Evolutionary conservation across 148 eudicot genomes (phyloP).

Genomic region (Vaccinium darrowii): DNA sequence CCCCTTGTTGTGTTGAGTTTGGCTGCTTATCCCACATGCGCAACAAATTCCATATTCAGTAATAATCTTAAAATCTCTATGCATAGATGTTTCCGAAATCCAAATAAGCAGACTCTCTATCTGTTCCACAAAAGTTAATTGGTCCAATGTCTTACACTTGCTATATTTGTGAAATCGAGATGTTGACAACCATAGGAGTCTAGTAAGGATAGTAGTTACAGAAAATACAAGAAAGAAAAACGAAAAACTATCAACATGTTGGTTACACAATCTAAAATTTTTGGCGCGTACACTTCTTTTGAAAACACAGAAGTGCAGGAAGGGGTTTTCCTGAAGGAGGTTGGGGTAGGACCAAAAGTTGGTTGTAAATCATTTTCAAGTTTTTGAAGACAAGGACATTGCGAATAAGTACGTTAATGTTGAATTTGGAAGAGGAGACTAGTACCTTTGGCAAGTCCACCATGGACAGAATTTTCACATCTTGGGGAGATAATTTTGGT

Average conservation of each 20-base stretch:
- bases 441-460: slow-evolving; percentile 26
- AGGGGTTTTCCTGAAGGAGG: not conserved
- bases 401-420: not conserved
- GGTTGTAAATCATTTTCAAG: not conserved
- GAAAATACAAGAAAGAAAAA: not conserved
- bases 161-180: not conserved
- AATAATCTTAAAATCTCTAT: not conserved
- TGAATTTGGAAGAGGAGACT: not conserved
- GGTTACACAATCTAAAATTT: no score
- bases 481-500: slow-evolving; percentile 25
- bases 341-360: not conserved
- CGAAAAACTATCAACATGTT: no score
- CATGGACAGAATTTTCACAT: slow-evolving; percentile 25
- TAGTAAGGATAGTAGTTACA: not conserved
- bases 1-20: slow-evolving; percentile 36
- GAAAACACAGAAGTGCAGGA: no score
- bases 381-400: not conserved
- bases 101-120: not conserved
- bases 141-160: not conserved
- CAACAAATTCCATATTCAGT: not conserved
- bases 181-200: not conserved
- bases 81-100: not conserved
- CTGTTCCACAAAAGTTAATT: not conserved
- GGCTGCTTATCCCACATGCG: slow-evolving; percentile 8
- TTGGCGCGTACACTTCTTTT: no score